Percentiles rank a stretch among this genome's conserved stretches.
These are phyloP conservation scores for Porosira glacialis DNA, from an alignment of 352 stramenopile species.

Conservation along the genomic window DNA sequence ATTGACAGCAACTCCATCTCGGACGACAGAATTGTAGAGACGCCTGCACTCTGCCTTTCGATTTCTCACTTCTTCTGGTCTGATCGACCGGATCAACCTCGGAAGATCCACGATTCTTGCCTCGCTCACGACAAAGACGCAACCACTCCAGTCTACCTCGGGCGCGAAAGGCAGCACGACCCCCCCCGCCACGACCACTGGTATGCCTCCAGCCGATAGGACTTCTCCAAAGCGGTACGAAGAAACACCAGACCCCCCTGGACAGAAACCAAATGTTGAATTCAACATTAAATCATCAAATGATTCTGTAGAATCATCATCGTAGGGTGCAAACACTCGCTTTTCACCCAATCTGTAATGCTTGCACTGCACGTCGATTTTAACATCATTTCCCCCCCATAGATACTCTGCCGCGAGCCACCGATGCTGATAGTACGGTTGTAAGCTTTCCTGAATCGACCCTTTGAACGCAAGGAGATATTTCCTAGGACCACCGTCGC, in stretches of 20 bases:
- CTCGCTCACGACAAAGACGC: constrained; percentile 30
- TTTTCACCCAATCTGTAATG: constrained; percentile 3
- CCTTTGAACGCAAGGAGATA: constrained; percentile 21
- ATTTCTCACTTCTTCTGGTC: constrained; percentile 8
- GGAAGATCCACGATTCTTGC: constrained; percentile 35
- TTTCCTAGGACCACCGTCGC: constrained; percentile 3
- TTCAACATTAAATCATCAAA: constrained; percentile 7
- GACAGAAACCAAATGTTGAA: not conserved
- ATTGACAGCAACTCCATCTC: not conserved
- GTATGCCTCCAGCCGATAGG: constrained; percentile 28
- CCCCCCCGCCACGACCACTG: constrained; percentile 13
- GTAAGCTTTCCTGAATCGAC: constrained; percentile 1
- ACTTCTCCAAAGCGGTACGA: constrained; percentile 43
- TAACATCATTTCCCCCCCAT: constrained; percentile 6
- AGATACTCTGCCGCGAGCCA: constrained; percentile 37
- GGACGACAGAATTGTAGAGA: not conserved
- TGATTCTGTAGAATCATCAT: constrained; percentile 8
- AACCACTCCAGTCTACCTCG: constrained; percentile 35
- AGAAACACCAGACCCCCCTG: constrained; percentile 22
- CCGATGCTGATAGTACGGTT: constrained; percentile 26
- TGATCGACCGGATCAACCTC: constrained; percentile 16
- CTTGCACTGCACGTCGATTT: constrained; percentile 32
- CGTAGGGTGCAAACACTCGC: not conserved
- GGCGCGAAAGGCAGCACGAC: constrained; percentile 18
- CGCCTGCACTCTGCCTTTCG: not conserved